Percentiles rank a stretch among this genome's conserved stretches.
Evolutionary conservation across 106 monocot species (phyloP).

Genomic region (Cymbidium sinense): DNA sequence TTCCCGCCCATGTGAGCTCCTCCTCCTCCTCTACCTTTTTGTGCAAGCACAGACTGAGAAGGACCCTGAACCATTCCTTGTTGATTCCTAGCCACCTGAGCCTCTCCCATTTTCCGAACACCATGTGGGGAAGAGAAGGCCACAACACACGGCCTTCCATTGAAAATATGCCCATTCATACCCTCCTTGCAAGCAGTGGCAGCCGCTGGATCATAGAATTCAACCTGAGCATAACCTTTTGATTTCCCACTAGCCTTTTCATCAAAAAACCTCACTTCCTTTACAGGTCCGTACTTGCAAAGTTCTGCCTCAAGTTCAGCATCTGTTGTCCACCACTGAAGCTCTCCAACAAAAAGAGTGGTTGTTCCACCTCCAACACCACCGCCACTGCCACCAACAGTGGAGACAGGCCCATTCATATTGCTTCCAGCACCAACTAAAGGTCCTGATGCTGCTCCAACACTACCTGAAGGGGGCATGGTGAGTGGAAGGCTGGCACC

Average conservation of each 20-base stretch:
- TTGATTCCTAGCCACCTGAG: conserved; percentile 48
- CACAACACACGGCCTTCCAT: conserved; percentile 70
- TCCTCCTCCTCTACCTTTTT: conserved; percentile 30
- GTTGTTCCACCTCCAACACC: conserved; percentile 27
- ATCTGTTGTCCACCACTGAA: conserved; percentile 93
- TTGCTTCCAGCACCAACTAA: too few species aligned
- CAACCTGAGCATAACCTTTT: conserved; percentile 87
- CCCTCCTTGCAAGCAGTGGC: conserved; percentile 72
- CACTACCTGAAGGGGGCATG: not conserved
- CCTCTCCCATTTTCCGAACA: conserved; percentile 55
- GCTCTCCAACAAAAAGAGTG: conserved; percentile 63
- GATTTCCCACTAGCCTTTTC: conserved; percentile 95
- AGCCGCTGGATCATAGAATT: conserved; percentile 61
- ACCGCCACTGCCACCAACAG: not conserved
- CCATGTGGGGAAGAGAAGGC: conserved; percentile 56
- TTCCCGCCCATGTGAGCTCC: conserved; percentile 15
- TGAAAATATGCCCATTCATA: conserved; percentile 75
- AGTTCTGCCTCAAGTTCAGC: conserved; percentile 73
- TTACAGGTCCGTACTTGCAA: conserved; percentile 69
- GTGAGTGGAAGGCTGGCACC: not conserved
- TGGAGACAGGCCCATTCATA: too few species aligned
- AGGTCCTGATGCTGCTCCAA: not conserved
- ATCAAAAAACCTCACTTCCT: conserved; percentile 81
- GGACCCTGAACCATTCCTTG: conserved; percentile 16
- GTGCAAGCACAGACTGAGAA: not conserved